A percentile compares a stretch with the other conserved stretches of the same genome.
Conservation (phyloP, 2,329 filamentous ascomycete genomes). For the Podosphaera xanthii region DNA sequence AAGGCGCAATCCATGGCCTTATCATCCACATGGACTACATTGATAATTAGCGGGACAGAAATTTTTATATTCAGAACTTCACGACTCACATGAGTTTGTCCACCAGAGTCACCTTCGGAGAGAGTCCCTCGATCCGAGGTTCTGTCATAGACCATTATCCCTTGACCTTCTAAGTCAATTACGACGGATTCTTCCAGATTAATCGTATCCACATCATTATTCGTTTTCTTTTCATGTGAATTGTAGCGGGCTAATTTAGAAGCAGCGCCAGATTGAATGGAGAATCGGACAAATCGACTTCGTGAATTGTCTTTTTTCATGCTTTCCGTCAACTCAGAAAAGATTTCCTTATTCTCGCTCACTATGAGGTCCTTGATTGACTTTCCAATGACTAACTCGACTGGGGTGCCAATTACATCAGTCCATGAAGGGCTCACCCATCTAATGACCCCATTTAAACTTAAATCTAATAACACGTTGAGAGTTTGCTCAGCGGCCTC, state of each 20-base stretch:
- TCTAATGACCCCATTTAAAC: conserved; percentile 70
- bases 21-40: conserved; percentile 97
- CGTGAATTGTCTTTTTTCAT: conserved; percentile 86
- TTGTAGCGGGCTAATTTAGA: conserved; percentile 35
- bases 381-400: conserved; percentile 50
- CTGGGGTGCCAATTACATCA: conserved; percentile 66
- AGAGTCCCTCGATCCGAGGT: conserved; percentile 18
- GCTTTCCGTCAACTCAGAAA: conserved; percentile 61
- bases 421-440: conserved; percentile 96
- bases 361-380: conserved; percentile 62
- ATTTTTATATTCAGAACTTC: neutral
- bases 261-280: conserved; percentile 42
- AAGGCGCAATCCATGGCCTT: conserved; percentile 64
- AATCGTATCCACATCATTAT: conserved; percentile 12
- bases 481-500: conserved; percentile 90
- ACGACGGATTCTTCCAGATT: conserved; percentile 24
- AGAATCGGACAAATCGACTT: conserved; percentile 73
- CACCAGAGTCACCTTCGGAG: conserved; percentile 32
- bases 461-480: conserved; percentile 88
- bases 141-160: conserved; percentile 93
- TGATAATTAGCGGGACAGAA: conserved; percentile 4
- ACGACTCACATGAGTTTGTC: conserved; percentile 64
- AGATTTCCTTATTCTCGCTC: conserved; percentile 54
- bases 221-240: conserved; percentile 12
- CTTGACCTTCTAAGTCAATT: conserved; percentile 78